A percentile compares a stretch with the other conserved stretches of the same genome.
Conservation (phyloP, 345 rosid species). For the Crucihimalaya himalaica region DNA sequence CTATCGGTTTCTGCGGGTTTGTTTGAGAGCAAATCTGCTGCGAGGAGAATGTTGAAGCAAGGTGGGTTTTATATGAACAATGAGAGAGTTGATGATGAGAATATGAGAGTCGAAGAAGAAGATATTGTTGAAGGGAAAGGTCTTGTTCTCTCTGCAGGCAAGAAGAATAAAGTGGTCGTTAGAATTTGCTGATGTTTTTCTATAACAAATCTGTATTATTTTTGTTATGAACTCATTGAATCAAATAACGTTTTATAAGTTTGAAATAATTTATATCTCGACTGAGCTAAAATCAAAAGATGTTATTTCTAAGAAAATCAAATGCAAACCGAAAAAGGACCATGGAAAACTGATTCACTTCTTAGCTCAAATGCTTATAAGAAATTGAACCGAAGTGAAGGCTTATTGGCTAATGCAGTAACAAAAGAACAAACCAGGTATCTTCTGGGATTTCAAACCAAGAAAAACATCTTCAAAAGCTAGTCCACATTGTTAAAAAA, state of each 20-base stretch:
- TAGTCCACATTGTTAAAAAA: slow-evolving; percentile 20
- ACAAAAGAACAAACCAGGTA: slow-evolving; percentile 20
- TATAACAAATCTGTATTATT: not conserved
- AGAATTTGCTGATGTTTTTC: slow-evolving; percentile 61
- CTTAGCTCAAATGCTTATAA: not conserved
- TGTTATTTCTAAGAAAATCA: not conserved
- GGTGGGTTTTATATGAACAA: slow-evolving; percentile 97
- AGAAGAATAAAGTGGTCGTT: slow-evolving; percentile 89
- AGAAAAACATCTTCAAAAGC: slow-evolving; percentile 31
- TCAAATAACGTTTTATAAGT: no score
- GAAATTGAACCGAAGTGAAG: not conserved
- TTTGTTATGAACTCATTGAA: not conserved
- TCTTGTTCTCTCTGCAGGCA: slow-evolving; percentile 89
- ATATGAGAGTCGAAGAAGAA: slow-evolving; percentile 61
- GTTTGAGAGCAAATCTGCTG: slow-evolving; percentile 85
- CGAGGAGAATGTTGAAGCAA: slow-evolving; percentile 81
- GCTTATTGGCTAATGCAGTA: slow-evolving; percentile 23
- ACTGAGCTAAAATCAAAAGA: not conserved
- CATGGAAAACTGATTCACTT: not conserved
- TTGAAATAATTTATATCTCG: not conserved
- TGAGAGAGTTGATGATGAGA: slow-evolving; percentile 71
- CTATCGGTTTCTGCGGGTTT: slow-evolving; percentile 77
- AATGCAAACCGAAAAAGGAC: not conserved
- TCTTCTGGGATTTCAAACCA: slow-evolving; percentile 15
- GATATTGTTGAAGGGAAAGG: slow-evolving; percentile 90